Base-by-base conservation (phyloP, 768 basidiomycete genomes). In the Dioszegia hungarica region DNA sequence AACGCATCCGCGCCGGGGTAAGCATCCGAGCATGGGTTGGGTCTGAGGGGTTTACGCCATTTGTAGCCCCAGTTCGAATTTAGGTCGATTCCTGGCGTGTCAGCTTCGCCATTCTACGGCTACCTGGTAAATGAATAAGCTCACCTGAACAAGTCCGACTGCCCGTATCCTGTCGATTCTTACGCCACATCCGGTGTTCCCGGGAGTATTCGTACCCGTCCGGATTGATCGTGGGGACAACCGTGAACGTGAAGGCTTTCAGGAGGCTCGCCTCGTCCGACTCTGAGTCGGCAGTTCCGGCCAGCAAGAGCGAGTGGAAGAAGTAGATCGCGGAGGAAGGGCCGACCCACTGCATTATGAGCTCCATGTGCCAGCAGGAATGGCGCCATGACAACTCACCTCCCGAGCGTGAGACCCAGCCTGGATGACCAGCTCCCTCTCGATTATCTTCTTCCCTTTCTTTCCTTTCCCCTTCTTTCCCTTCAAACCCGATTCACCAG, bases 351-450 rank as follows among this genome's bases (percentile, higher is more conserved):
- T 89, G 33, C 34, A 56, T 17, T 4, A 41, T 57, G 29, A 43
- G 27, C 24, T 20, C 25, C 24, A 1, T 9, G 41, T 24, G 4
- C 17, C 10, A 31, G 19, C 17, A 1, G 20, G 14, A 44, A 15
- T 29, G 12, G n/a, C 33, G 4, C 2, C 27, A 27, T 28, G 28
- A 20, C 52, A 3, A 74, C 82, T 29, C 46, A 85, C 86, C 80
- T 88, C 88, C 41, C 88, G 78, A 17, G 85, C 86, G 70, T 90
- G 88, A 66, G 86, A 86, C 0, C 86, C 85, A 15, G 86, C 86
- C 2, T 83, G 77, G 34, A 90, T 79, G 11, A 89, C 82, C 60
- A 90, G 82, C 11, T 84, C 85, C 24, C 64, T 51, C 49, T 51
- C 82, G 15, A 56, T 47, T 9, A 38, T 25, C 33, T 44, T 56